phyloP scores from a whole-genome alignment of 1,284 basidiomycete genomes.

The Leccinum solheimii region DNA sequence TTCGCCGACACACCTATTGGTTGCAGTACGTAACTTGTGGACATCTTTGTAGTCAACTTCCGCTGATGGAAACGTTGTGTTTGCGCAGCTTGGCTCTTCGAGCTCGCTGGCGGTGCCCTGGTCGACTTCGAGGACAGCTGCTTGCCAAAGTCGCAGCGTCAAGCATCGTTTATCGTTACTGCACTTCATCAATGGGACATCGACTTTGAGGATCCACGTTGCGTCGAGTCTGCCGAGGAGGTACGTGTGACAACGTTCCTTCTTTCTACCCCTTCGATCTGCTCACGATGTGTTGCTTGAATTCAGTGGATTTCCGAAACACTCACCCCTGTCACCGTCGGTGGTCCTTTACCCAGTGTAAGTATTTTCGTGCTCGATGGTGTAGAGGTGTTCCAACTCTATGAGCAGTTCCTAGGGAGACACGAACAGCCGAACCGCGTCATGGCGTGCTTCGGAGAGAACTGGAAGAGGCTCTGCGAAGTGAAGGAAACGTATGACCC shows the following conservation, averaged over 20 bases:
- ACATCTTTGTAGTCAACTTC: neutral
- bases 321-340: slow-evolving; percentile 65
- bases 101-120: slow-evolving; percentile 83
- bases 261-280: neutral
- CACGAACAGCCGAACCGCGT: slow-evolving; percentile 62
- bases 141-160: slow-evolving; percentile 71
- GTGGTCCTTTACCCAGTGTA: slow-evolving; percentile 82
- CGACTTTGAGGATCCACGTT: slow-evolving; percentile 73
- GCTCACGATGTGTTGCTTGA: neutral
- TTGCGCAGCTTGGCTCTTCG: slow-evolving; percentile 80
- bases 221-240: slow-evolving; percentile 77
- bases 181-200: slow-evolving; percentile 93
- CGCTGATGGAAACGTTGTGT: neutral
- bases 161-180: slow-evolving; percentile 79
- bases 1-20: slow-evolving; percentile 83
- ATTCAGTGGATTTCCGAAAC: slow-evolving; percentile 74
- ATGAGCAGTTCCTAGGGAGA: slow-evolving; percentile 71
- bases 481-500: slow-evolving; percentile 80
- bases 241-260: slow-evolving; percentile 38
- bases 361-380: slow-evolving; percentile 37
- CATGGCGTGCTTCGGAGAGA: slow-evolving; percentile 68
- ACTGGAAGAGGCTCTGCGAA: slow-evolving; percentile 66
- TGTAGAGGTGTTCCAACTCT: slow-evolving; percentile 19
- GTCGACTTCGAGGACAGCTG: slow-evolving; percentile 72
- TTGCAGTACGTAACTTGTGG: slow-evolving; percentile 63